These are phyloP conservation scores for Fusarium azukiicola DNA, from an alignment of 2,329 filamentous ascomycete species.

Conservation along the genomic window DNA sequence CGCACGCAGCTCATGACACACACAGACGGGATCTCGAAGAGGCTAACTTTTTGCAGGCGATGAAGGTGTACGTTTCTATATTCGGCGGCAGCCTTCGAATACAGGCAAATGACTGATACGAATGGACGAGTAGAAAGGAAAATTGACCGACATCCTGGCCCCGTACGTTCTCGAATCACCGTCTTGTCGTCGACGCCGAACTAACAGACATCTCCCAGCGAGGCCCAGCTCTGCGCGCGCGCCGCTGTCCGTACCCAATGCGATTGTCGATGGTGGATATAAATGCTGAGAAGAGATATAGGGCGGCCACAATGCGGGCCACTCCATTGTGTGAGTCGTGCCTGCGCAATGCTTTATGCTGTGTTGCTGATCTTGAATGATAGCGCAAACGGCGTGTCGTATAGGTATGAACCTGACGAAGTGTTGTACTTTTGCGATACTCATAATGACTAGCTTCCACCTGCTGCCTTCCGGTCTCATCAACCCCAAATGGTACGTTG, in stretches of 20 bases:
- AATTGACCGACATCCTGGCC: conserved; percentile 32
- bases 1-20: background rate
- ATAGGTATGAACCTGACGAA: conserved; percentile 10
- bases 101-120: background rate
- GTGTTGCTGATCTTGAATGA: conserved; percentile 12
- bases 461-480: conserved; percentile 34
- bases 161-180: background rate
- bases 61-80: conserved; percentile 18
- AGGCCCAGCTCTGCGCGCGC: conserved; percentile 26
- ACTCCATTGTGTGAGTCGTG: conserved; percentile 36
- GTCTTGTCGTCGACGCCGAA: background rate
- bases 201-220: background rate
- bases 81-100: background rate
- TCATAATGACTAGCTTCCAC: conserved; percentile 26
- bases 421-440: background rate
- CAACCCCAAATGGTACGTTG: conserved; percentile 19
- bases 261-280: background rate
- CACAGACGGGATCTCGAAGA: background rate
- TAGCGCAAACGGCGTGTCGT: conserved; percentile 26
- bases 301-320: conserved; percentile 42
- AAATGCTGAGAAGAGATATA: conserved; percentile 25
- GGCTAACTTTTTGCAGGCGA: conserved; percentile 17
- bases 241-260: conserved; percentile 23
- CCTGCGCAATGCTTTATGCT: background rate
- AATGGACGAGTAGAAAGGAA: conserved; percentile 26